Evolutionary conservation across 352 stramenopile genomes (phyloP), one percentile per base, ranked within the genome.

Genomic region (Achlya hypogyna): DNA sequence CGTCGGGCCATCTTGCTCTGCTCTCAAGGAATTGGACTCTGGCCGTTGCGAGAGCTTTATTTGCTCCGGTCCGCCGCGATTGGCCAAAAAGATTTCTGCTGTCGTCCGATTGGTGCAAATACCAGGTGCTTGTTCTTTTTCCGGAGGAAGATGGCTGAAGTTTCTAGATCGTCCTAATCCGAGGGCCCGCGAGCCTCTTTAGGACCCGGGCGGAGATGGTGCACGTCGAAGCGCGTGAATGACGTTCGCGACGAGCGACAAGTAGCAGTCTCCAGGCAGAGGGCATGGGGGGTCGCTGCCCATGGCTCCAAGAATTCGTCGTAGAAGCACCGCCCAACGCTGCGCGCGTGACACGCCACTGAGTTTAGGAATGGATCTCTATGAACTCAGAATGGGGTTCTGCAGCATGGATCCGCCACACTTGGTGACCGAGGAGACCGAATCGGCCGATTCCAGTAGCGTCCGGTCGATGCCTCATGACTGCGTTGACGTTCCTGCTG

Each of bases 1-100:
- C 85, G 82, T 54, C 85, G 81, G 47, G 85, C 85, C 85, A 94
- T 94, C 29, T 66, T 5, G n/a, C 18, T 31, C 22, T n/a, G n/a
- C 25, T 16, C 25, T 56, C 14, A 49, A n/a, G n/a, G n/a, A n/a
- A n/a, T 66, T 56, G 29, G 45, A 53, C 51, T 66, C 51, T 29
- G 31, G 29, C 32, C 32, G 10, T 5, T 62, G 59, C 10, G 51
- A 59, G n/a, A n/a, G n/a, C 42, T 54, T 66, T n/a, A 38, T 35
- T 66, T n/a, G 28, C 16, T 4, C 31, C 16, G 1, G 10, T 56
- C 49, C 1, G 2, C 49, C n/a, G 2, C 8, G 25, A 56, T 56
- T 56, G 49, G 49, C 31, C 31, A 10, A 56, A 56, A 56, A 20
- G 18, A 18, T 49, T 49, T 49, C 18, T 22, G 18, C 42, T 49